Conservation (phyloP, 192 early-diverging fungal genomes). For the Rhizoclosmatium globosum region DNA sequence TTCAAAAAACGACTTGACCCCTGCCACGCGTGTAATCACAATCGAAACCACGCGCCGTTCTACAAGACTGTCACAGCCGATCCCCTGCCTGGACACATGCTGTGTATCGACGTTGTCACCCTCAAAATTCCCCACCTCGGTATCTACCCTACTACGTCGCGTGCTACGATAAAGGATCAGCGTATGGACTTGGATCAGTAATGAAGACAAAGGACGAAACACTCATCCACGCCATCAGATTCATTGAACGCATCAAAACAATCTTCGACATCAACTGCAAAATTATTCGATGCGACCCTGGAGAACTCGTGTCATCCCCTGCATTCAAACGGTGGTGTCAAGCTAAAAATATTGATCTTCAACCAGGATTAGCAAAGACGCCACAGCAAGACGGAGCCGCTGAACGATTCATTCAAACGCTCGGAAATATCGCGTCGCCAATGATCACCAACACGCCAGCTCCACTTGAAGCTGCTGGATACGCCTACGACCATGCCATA, state of each 20-base stretch:
- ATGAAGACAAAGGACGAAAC: conserved; percentile 1
- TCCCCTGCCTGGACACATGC: neutral
- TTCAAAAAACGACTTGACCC: neutral
- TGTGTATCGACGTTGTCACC: neutral
- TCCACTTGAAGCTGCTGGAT: neutral
- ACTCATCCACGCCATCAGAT: neutral
- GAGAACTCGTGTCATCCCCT: neutral
- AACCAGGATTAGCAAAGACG: neutral
- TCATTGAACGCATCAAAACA: neutral
- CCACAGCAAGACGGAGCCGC: neutral
- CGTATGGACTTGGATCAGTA: neutral
- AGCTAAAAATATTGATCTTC: neutral
- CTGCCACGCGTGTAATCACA: neutral
- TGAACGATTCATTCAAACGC: neutral
- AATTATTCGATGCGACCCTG: neutral
- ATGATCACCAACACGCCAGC: neutral
- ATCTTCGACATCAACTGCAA: neutral
- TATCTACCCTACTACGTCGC: neutral
- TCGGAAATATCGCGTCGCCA: neutral
- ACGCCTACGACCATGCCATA: neutral
- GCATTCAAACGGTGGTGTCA: neutral
- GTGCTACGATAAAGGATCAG: neutral
- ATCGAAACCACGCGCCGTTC: neutral
- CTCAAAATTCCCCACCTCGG: neutral
- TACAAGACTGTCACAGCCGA: neutral